Percentiles rank a stretch among this genome's conserved stretches.
Evolutionary conservation across 139 green algal species (phyloP).

Genomic region (Chlamydomonas incerta): DNA sequence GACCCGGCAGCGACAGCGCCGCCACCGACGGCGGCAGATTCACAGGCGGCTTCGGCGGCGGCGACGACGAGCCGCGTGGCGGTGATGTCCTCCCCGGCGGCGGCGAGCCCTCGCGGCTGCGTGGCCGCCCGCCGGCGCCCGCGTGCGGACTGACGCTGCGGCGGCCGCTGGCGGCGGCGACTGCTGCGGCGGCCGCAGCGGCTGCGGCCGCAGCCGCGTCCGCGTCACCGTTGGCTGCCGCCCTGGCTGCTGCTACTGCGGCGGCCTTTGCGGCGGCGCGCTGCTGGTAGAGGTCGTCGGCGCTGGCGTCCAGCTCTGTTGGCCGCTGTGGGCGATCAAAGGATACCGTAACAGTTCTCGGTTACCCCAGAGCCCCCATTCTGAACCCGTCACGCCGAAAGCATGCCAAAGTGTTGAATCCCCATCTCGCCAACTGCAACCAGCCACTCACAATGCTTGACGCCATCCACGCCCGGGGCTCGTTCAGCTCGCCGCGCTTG

Average conservation of each 20-base stretch:
- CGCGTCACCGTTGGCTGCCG: too few relatives aligned
- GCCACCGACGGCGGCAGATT: not conserved
- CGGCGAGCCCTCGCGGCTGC: too few relatives aligned
- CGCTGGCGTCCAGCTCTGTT: not conserved
- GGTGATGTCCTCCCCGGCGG: too few relatives aligned
- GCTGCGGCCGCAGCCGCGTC: not conserved
- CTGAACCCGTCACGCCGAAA: too few relatives aligned
- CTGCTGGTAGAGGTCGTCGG: constrained; percentile 8
- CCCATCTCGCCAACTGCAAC: too few relatives aligned
- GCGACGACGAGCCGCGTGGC: too few relatives aligned
- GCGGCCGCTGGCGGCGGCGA: not conserved
- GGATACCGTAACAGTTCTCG: too few relatives aligned
- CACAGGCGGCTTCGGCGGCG: too few relatives aligned
- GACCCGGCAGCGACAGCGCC: not conserved
- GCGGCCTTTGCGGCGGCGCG: not conserved
- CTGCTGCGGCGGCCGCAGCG: not conserved
- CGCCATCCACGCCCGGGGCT: not conserved
- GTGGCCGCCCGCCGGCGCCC: too few relatives aligned
- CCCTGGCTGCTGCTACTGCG: not conserved
- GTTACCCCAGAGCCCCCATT: too few relatives aligned
- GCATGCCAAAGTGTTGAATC: too few relatives aligned
- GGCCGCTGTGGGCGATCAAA: not conserved
- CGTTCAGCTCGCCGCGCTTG: not conserved
- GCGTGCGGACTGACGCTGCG: too few relatives aligned
- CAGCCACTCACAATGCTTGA: not conserved